Base-by-base conservation (phyloP, 2,329 filamentous ascomycete genomes). In the Colletotrichum lini region DNA sequence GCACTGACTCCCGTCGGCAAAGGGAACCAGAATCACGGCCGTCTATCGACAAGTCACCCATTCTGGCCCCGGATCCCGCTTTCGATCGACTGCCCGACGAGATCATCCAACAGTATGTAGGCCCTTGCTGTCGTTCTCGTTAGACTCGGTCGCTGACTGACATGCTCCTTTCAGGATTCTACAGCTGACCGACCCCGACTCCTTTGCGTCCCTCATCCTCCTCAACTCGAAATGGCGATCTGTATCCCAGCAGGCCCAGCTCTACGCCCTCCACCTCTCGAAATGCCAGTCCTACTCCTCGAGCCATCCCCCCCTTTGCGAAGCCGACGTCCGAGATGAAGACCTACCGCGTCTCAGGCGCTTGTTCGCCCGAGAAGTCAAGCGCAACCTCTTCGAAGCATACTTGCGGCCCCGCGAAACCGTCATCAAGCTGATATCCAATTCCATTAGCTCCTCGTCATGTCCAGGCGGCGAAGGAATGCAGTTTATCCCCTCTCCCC, bases 381-480 rank as follows among this genome's bases (percentile, higher is more conserved):
- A 94, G 80, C 89, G 93, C 68, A 94, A 94, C 81, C 85, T 94
- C 59, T 96, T 95, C 79, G 90, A 94, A 75, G 90, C 91, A 45
- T 95, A 94, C 78, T 80, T 94, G 62, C 89, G 92, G 21, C 93
- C 94, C 4, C 87, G 82, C 70, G 87, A 89, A 77, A 95, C 92
- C 7, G 85, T 93, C 54, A 88, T 97, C 77, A 95, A 93, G 78
- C 85, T 98, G 62, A 91, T 97, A 15, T 96, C 94, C 47, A 94
- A 92, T 60, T 95, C 93, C 7, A 94, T 94, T 75, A 96, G 93
- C 78, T 95, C 94, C 0, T 94, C 93, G 1, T 94, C 94, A 26
- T 92, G 92, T 73, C 94, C 94, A 1, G 92, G 93, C 44, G 93
- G 94, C 42, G 94, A 97, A 80, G 94, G 94, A 56, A 94, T 97